phyloP scores from a whole-genome alignment of 495 filamentous ascomycete genomes.

The Rusavskia elegans region DNA sequence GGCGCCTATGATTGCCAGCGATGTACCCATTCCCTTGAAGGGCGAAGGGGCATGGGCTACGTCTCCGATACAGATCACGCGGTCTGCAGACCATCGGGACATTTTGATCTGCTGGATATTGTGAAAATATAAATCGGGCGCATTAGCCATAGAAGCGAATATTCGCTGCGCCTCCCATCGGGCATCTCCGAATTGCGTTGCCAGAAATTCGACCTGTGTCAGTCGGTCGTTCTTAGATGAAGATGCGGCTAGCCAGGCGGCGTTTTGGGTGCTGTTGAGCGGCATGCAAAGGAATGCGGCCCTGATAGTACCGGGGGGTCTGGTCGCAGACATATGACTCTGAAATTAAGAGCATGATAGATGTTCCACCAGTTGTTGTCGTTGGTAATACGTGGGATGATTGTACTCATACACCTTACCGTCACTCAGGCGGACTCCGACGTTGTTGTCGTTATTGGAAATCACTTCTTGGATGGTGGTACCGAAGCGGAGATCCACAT shows the following conservation, averaged over 20 bases:
- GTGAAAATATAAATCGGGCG: slow-evolving; percentile 35
- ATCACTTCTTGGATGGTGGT: slow-evolving; percentile 1
- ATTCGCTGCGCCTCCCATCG: slow-evolving; percentile 29
- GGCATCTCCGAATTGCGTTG: slow-evolving; percentile 22
- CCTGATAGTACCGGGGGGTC: too few relatives aligned
- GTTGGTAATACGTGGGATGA: too few relatives aligned
- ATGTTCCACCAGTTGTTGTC: too few relatives aligned
- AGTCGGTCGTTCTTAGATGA: too few relatives aligned
- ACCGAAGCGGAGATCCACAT: slow-evolving; percentile 30
- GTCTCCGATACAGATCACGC: slow-evolving; percentile 38
- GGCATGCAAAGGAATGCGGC: too few relatives aligned
- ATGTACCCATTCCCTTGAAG: slow-evolving; percentile 34
- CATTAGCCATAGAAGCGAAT: slow-evolving; percentile 20
- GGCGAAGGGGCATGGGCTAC: slow-evolving; percentile 34
- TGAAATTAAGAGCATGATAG: too few relatives aligned
- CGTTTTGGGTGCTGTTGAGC: too few relatives aligned
- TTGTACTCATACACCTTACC: not conserved
- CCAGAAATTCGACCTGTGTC: slow-evolving; percentile 11
- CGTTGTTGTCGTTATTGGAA: not conserved
- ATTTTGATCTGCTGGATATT: slow-evolving; percentile 23
- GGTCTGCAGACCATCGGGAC: slow-evolving; percentile 26
- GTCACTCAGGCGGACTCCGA: not conserved
- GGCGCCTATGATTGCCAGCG: slow-evolving; percentile 27
- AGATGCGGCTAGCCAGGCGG: too few relatives aligned
- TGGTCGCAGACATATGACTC: too few relatives aligned